Evolutionary conservation across 148 eudicot species (phyloP), one percentile per base, ranked within the genome.

Genomic region (Euryodendron excelsum): DNA sequence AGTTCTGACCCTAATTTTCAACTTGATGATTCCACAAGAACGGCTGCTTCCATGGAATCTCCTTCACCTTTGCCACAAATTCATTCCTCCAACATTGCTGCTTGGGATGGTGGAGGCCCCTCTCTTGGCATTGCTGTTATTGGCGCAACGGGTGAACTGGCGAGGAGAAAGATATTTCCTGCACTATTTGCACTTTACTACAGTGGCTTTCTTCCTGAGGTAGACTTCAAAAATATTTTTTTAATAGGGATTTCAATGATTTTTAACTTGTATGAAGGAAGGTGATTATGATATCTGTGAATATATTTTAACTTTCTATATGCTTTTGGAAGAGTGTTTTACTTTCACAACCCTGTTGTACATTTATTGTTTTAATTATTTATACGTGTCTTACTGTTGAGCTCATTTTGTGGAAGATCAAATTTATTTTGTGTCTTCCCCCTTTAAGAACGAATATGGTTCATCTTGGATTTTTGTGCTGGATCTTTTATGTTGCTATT

Each of bases 181-280:
- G 88, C 86, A 55, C 70, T 86, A 28, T 84, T 86, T 76, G 86
- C 89, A 52, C 79, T 86, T 34, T 86, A 80, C 66, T 78, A 86
- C 75, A 82, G 83, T 64, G 86, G 80, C 68, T 77, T 79, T 68
- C 82, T 86, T 28, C 86, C 84, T 5, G 78, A 81, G 85, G 89
- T 86, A 44, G 69, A 72, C 56, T 28, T 60, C 4, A 3, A 23
- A 23, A 41, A 74, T 59, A 23, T 27, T 18, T 2, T 61, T 41
- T 25, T 34, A 25, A 7, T 60, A 41, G 60, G 17, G 21, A 11
- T 60, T 17, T 27, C 45, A 25, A 17, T 41, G 28, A 23, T 34
- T 39, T 28, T 61, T 6, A 58, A 23, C 34, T 59, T 59, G 34
- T 23, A 14, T 73, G 77, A 14, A 59, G 48, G n/a, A 21, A 7